A percentile compares a stretch with the other conserved stretches of the same genome.
Evolutionary conservation across 2,329 filamentous ascomycete genomes (phyloP).

Genomic region (Penicillium oxalicum): DNA sequence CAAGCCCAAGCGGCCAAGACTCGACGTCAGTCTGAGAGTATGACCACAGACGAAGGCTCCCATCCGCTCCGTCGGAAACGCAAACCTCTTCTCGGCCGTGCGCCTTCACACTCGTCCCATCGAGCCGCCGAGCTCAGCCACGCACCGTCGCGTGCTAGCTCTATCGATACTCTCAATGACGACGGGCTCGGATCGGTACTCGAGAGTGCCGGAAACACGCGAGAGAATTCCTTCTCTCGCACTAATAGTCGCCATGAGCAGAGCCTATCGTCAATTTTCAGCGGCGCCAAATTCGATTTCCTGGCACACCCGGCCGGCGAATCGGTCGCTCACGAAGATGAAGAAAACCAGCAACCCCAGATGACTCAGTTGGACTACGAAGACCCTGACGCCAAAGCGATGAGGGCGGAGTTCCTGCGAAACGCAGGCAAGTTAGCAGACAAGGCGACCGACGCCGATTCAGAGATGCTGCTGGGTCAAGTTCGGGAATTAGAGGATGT

Average conservation of each 20-base stretch:
- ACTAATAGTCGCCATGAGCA: conserved; percentile 24
- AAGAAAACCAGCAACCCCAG: conserved; percentile 33
- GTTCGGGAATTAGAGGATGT: conserved; percentile 30
- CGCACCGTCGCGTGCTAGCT: conserved; percentile 41
- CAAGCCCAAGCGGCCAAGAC: conserved; percentile 33
- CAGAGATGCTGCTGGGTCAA: conserved; percentile 22
- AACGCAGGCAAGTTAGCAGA: conserved; percentile 39
- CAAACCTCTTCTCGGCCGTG: conserved; percentile 38
- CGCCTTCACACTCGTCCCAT: conserved; percentile 35
- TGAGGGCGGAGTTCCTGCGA: conserved; percentile 51
- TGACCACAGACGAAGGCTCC: conserved; percentile 14
- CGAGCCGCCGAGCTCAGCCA: conserved; percentile 18
- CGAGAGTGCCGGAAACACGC: conserved; percentile 22
- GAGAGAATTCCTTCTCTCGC: conserved; percentile 20
- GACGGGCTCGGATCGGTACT: conserved; percentile 35
- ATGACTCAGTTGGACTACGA: conserved; percentile 47
- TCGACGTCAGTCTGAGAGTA: conserved; percentile 20
- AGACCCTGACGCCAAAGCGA: conserved; percentile 48
- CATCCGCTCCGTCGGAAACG: conserved; percentile 26
- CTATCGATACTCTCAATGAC: conserved; percentile 46
- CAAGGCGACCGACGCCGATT: conserved; percentile 16
- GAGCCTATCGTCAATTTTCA: conserved; percentile 30
- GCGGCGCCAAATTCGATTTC: conserved; percentile 30
- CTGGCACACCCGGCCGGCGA: conserved; percentile 18
- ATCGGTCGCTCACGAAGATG: conserved; percentile 22